Percentiles rank a stretch among this genome's conserved stretches.
Conservation (phyloP, 352 stramenopile species). For the Globisporangium perplexum region DNA sequence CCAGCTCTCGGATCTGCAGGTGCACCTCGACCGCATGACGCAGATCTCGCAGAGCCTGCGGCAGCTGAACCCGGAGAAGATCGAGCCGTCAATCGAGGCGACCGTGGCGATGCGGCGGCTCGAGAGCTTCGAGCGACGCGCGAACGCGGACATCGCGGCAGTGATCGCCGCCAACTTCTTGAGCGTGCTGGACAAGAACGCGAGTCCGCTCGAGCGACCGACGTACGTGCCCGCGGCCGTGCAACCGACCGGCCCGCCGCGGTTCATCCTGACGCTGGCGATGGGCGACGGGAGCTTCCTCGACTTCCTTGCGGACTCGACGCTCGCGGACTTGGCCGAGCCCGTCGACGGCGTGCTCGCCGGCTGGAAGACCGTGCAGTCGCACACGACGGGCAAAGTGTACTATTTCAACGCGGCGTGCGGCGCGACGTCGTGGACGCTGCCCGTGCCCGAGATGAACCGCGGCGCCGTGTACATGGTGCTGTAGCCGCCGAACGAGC, state of each 20-base stretch:
- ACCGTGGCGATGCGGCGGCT: constrained; percentile 42
- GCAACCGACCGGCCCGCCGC: constrained; percentile 16
- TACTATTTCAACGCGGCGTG: constrained; percentile 83
- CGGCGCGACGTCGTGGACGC: constrained; percentile 70
- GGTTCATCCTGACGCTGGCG: constrained; percentile 49
- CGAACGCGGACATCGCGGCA: constrained; percentile 42
- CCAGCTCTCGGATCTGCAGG: constrained; percentile 58
- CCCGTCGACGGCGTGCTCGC: constrained; percentile 26
- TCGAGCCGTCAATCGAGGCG: constrained; percentile 39
- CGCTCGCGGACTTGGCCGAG: constrained; percentile 46
- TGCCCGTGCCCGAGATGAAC: constrained; percentile 53
- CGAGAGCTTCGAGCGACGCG: constrained; percentile 45
- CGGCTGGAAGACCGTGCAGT: constrained; percentile 67
- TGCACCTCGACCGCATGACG: constrained; percentile 74
- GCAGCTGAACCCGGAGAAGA: constrained; percentile 33
- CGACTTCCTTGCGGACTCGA: constrained; percentile 60
- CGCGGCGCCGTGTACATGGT: constrained; percentile 66
- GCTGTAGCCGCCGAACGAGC: constrained; percentile 29
- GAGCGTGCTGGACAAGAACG: constrained; percentile 29
- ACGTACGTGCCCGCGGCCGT: constrained; percentile 6
- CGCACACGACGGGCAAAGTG: constrained; percentile 66
- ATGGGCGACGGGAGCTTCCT: constrained; percentile 67
- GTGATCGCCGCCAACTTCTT: constrained; percentile 56
- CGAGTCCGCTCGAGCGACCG: constrained; percentile 7
- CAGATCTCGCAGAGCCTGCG: constrained; percentile 56